A percentile compares a stretch with the other conserved stretches of the same genome.
These are phyloP conservation scores for Theileria equi DNA, from an alignment of 169 alveolate genomes.

Conservation along the genomic window DNA sequence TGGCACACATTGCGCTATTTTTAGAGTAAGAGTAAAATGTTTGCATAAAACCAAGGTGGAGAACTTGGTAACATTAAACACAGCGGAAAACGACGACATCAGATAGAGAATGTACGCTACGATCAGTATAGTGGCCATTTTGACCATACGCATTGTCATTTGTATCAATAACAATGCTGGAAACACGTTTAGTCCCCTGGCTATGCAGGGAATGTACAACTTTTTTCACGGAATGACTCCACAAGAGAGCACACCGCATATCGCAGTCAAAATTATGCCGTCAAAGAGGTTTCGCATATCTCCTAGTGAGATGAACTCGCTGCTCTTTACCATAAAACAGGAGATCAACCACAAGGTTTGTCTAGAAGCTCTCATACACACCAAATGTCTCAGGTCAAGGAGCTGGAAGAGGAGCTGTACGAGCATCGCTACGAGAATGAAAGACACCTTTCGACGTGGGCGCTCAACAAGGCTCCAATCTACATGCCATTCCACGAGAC, in stretches of 20 bases:
- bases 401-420: constrained; percentile 63
- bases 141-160: not conserved
- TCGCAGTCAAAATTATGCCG: constrained; percentile 61
- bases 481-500: constrained; percentile 65
- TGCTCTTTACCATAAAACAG: constrained; percentile 51
- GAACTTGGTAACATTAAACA: too few relatives aligned
- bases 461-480: constrained; percentile 63
- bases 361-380: not conserved
- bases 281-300: constrained; percentile 54
- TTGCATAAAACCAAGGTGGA: too few relatives aligned
- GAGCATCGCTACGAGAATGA: constrained; percentile 57
- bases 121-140: too few relatives aligned
- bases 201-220: not conserved
- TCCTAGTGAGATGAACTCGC: constrained; percentile 64
- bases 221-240: constrained; percentile 1
- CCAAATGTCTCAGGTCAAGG: constrained; percentile 50
- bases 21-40: too few relatives aligned
- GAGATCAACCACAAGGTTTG: constrained; percentile 61
- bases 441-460: constrained; percentile 64
- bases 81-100: too few relatives aligned
- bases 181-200: constrained; percentile 1
- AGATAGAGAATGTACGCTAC: too few relatives aligned
- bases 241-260: constrained; percentile 47
- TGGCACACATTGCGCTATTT: too few relatives aligned
- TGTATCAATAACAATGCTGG: constrained; percentile 5